Base-by-base conservation (phyloP, 2,329 filamentous ascomycete species). In the Talaromyces sp. region DNA sequence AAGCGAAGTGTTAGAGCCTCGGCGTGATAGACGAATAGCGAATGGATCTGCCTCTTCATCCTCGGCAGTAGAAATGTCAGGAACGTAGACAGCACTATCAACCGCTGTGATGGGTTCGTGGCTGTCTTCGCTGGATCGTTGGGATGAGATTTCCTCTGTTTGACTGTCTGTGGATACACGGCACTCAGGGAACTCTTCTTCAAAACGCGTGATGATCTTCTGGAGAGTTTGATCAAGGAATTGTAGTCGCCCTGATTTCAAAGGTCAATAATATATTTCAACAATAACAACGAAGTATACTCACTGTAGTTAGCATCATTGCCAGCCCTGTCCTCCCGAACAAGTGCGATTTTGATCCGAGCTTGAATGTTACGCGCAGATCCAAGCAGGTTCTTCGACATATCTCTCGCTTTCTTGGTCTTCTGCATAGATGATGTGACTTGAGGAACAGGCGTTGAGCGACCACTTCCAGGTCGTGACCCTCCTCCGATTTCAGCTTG, bases 141-240 rank as follows among this genome's bases (percentile, higher is more conserved):
- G 76, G 2, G 76, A 78, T 59, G 57, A 68, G 72, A 31, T 77
- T 73, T 19, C 71, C 71, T 11, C 67, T 56, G 47, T 64, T 37
- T 13, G 68, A 67, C 13, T 70, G 68, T 8, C 67, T 60, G 50
- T 63, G 41, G 35, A 68, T 71, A 39, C 74, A 72, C 16, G 73
- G 70, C 49, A 87, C 74, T 98, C 94, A 0, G 95, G 95, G 72
- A 93, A 98, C 77, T 98, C 94, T 74, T 96, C 91, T 76, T 98
- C 95, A 74, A 98, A 99, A 33, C 95, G 90, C 74, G 92, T 89
- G 73, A 98, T 98, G 80, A 98, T 97, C 69, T 90, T 89, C 72
- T 93, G 86, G 10, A 99, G 84, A 0, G 95, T 98, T 67, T 90
- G 84, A 72, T 97, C 93, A 35, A 99, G 86, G 85, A 97, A 97